Percentiles rank a stretch among this genome's conserved stretches.
Conservation (phyloP, 208 protist genomes). For the Strigomonas galati region DNA sequence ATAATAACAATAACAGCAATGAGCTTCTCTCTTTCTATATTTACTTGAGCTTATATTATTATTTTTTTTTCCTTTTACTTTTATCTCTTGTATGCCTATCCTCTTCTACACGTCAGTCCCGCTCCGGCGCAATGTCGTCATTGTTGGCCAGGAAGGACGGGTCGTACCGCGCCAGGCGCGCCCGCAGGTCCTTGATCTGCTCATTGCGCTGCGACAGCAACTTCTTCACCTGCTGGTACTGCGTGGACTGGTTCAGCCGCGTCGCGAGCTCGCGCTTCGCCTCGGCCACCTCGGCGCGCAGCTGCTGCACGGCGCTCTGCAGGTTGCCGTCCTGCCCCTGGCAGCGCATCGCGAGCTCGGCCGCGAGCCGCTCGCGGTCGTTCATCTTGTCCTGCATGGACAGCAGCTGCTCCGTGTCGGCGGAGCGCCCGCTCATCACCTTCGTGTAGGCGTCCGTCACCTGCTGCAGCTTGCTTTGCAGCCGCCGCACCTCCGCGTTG, state of each 20-base stretch:
- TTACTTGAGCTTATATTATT: too few relatives aligned
- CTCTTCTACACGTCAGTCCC: slow-evolving; percentile 33
- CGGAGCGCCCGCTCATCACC: slow-evolving; percentile 44
- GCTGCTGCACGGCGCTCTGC: slow-evolving; percentile 29
- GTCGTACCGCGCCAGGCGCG: slow-evolving; percentile 41
- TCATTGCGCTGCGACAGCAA: slow-evolving; percentile 61
- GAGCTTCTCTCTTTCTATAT: too few relatives aligned
- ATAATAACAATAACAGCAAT: not conserved
- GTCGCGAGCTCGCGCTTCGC: slow-evolving; percentile 55
- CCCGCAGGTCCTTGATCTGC: slow-evolving; percentile 45
- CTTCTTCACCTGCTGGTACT: slow-evolving; percentile 76
- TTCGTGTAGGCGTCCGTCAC: slow-evolving; percentile 56
- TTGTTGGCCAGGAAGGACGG: slow-evolving; percentile 26
- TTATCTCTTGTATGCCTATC: not conserved
- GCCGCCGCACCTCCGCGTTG: slow-evolving; percentile 58
- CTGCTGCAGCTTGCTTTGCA: slow-evolving; percentile 61
- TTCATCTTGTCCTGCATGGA: slow-evolving; percentile 52
- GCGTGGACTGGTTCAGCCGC: slow-evolving; percentile 66
- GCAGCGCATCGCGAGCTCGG: slow-evolving; percentile 32
- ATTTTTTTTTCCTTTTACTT: not conserved
- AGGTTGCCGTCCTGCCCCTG: slow-evolving; percentile 40
- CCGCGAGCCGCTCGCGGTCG: slow-evolving; percentile 36
- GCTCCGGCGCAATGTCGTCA: slow-evolving; percentile 52
- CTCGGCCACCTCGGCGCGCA: slow-evolving; percentile 53
- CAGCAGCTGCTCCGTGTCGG: slow-evolving; percentile 40